Base-by-base conservation (phyloP, 352 stramenopile species). In the Pythium pyrilobum region DNA sequence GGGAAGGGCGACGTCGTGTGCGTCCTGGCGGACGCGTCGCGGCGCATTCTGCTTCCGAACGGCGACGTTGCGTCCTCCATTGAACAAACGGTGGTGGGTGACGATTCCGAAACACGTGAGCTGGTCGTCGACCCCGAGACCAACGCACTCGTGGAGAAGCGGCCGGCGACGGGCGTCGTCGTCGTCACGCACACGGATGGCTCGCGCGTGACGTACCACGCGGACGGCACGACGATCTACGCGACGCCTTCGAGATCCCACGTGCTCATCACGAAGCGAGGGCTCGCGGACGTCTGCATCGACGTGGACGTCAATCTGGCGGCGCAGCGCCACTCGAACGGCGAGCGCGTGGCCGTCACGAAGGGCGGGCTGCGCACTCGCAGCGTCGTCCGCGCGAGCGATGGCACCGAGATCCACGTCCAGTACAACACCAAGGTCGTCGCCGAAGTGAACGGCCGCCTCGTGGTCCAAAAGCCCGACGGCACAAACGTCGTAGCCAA, bases 361-460 rank as follows among this genome's bases (percentile, higher is more conserved):
- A 89, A 89, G 40, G 78, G 81, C 16, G 81, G 81, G 3, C 52
- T 89, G 20, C 78, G 79, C 15, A 67, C 69, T 0, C 74, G 81
- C 13, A 83, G 67, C 50, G 51, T 79, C 33, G 54, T 88, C 13
- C 68, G 73, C 10, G 38, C 69, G 6, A 66, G 71, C 18, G 77
- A 92, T 20, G 81, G 79, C 49, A 87, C 81, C 12, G 31, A 53
- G n/a, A 56, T 89, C 5, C 67, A 86, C 33, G 59, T 87, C 29
- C 71, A 72, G 38, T 92, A 92, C 59, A 86, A 92, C 45, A 89
- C 81, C 23, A 81, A 81, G 37, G 75, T 92, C 5, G 77, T 85
- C 12, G 81, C 81, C 2, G 73, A 87, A 27, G 78, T 92, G 25
- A 87, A 89, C 50, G 81, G 78, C 29, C 69, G 74, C 31, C 66